A percentile compares a stretch with the other conserved stretches of the same genome.
Conservation (phyloP, 306 rosid species). For the Acacia acuminata region DNA sequence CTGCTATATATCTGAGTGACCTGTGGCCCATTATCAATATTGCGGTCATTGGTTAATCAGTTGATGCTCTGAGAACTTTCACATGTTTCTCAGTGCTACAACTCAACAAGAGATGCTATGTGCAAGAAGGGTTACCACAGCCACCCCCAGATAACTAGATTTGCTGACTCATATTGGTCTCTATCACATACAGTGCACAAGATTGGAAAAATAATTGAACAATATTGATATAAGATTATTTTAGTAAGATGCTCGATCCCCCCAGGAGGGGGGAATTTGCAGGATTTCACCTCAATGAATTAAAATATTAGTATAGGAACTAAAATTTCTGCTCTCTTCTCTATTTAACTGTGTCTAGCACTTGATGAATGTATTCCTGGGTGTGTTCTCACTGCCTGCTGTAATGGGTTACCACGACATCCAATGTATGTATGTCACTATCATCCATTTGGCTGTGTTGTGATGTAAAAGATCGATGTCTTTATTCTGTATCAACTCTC, state of each 20-base stretch:
- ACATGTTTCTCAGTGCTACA: background rate
- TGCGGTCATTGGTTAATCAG: background rate
- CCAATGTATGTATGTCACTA: background rate
- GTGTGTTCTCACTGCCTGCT: background rate
- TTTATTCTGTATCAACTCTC: background rate
- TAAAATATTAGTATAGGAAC: too few species aligned
- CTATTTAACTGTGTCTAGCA: background rate
- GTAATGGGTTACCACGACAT: background rate
- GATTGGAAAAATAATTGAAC: too few species aligned
- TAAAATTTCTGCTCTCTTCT: background rate
- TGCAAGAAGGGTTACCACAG: background rate
- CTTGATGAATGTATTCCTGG: background rate
- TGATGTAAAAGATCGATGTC: conserved; percentile 3
- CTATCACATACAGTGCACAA: background rate
- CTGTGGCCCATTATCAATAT: background rate
- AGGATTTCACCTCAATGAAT: too few species aligned
- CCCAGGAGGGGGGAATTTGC: too few species aligned
- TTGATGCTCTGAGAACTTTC: background rate
- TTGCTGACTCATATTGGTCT: background rate
- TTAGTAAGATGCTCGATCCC: too few species aligned
- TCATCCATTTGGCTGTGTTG: background rate
- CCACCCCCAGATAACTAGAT: background rate
- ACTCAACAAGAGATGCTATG: conserved; percentile 6
- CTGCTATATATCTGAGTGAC: background rate
- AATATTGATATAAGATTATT: too few species aligned